Base-by-base conservation (phyloP, 2,329 filamentous ascomycete species). In the Monilinia vaccinii-corymbosi region DNA sequence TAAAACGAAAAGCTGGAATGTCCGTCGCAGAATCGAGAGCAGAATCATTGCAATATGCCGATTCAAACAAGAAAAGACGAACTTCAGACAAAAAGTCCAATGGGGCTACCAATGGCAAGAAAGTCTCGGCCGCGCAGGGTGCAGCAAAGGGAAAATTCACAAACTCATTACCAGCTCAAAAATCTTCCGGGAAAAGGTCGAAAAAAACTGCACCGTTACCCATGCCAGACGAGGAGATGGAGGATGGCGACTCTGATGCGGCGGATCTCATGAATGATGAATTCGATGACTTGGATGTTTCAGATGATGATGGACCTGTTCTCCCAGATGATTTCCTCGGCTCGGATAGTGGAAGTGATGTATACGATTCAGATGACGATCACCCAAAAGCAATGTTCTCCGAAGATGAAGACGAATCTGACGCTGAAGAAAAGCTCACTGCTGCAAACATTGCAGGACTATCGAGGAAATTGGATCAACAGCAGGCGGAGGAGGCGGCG, bases 391-490 rank as follows among this genome's bases (percentile, higher is more conserved):
- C 86, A 65, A 90, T 96, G 79, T 99, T 96, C 79, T 97, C 94
- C 0, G 94, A 97, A 65, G 93, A 97, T 70, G 91, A 95, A 68
- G 89, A 93, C 65, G 87, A 91, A 56, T 92, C 88, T 1, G 91
- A 95, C 68, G 87, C 85, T 6, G 91, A 96, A 75, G 92, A 97
- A 75, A 87, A 86, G 72, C 81, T 99, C 66, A 99, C 91, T 56
- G 92, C 92, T 1, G 94, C 94, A 64, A 99, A 99, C 74, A 97
- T 99, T 64, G 94, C 88, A 69, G 94, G 94, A 61, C 78, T 99
- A 60, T 92, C 93, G 59, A 81, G 85, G 68, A 93, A 91, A 73
- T 76, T 99, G 60, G 93, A 99, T 72, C 79, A 83, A 69, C 79
- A 94, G 71, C 78, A 82, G 70, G 88, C 88, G 48, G 81, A 87